Percentiles rank a stretch among this genome's conserved stretches.
These are phyloP conservation scores for Verticillium nubilum DNA, from an alignment of 2,329 filamentous ascomycete species.

Conservation along the genomic window DNA sequence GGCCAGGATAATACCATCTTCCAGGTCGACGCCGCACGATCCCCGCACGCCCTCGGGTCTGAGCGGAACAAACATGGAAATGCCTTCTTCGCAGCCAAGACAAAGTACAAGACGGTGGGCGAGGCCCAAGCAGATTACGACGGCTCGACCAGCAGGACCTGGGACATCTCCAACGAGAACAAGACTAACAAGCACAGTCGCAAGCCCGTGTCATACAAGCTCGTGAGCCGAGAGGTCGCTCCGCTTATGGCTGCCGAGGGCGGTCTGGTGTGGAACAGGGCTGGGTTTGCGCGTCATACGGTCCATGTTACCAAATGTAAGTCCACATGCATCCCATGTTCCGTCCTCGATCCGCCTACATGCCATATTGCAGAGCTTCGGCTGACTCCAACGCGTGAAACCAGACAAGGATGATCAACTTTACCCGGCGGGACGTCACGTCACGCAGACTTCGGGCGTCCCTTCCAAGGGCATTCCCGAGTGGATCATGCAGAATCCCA, in stretches of 20 bases:
- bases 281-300: constrained; percentile 9
- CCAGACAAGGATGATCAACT: constrained; percentile 58
- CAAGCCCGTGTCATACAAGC: constrained; percentile 12
- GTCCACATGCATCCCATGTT: background rate
- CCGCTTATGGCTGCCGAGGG: constrained; percentile 9
- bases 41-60: constrained; percentile 4
- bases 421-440: constrained; percentile 62
- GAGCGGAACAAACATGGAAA: constrained; percentile 9
- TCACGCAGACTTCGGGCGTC: constrained; percentile 63
- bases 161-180: constrained; percentile 11
- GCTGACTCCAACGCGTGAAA: no score
- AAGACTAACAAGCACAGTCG: constrained; percentile 10
- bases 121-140: constrained; percentile 2
- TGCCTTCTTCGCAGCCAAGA: constrained; percentile 7
- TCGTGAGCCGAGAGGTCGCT: constrained; percentile 8
- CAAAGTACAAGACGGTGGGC: constrained; percentile 2
- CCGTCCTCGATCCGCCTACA: no score
- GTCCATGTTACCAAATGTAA: constrained; percentile 9
- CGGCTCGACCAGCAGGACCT: constrained; percentile 6
- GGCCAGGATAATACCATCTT: constrained; percentile 49
- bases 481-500: constrained; percentile 50
- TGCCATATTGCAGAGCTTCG: no score
- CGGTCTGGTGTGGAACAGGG: constrained; percentile 9
- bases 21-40: constrained; percentile 32
- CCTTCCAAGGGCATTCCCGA: constrained; percentile 55